phyloP scores from a whole-genome alignment of 495 filamentous ascomycete genomes.

The Podospora appendiculata region DNA sequence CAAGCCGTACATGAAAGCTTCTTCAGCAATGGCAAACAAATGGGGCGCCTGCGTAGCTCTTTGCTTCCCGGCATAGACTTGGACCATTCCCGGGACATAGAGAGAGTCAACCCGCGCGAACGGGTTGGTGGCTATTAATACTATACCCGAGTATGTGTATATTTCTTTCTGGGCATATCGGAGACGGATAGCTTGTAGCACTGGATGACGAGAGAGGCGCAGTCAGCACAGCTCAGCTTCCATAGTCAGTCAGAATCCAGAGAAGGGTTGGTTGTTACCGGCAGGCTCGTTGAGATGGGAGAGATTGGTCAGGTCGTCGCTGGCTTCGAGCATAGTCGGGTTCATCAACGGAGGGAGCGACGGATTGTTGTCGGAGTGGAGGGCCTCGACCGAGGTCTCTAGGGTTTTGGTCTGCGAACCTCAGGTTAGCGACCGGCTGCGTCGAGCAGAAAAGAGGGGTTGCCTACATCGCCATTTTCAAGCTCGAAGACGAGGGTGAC shows the following conservation, averaged over 20 bases:
- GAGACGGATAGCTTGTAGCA: conserved; percentile 94
- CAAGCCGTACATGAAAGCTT: conserved; percentile 81
- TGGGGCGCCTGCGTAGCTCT: conserved; percentile 93
- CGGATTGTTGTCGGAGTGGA: conserved; percentile 60
- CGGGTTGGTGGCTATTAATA: conserved; percentile 96
- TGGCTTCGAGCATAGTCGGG: conserved; percentile 94
- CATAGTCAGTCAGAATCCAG: neutral
- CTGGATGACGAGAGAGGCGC: conserved; percentile 34
- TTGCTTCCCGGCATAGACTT: conserved; percentile 97
- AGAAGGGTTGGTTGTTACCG: conserved; percentile 48
- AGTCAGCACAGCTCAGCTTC: conserved; percentile 25
- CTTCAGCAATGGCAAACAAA: conserved; percentile 97
- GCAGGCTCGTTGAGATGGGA: conserved; percentile 98
- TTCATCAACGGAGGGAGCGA: conserved; percentile 94
- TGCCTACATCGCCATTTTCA: conserved; percentile 83
- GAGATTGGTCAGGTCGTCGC: conserved; percentile 94
- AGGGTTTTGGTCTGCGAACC: conserved; percentile 60
- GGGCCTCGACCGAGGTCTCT: conserved; percentile 69
- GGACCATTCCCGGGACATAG: conserved; percentile 98
- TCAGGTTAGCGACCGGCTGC: neutral
- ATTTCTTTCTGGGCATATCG: conserved; percentile 99
- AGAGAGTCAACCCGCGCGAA: conserved; percentile 97
- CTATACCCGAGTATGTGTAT: conserved; percentile 99
- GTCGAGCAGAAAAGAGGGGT: conserved; percentile 2
- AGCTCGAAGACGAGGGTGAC: conserved; percentile 78